A percentile compares a stretch with the other conserved stretches of the same genome.
Conservation (phyloP, 164 flowering plant species). For the Dillenia turbinata region DNA sequence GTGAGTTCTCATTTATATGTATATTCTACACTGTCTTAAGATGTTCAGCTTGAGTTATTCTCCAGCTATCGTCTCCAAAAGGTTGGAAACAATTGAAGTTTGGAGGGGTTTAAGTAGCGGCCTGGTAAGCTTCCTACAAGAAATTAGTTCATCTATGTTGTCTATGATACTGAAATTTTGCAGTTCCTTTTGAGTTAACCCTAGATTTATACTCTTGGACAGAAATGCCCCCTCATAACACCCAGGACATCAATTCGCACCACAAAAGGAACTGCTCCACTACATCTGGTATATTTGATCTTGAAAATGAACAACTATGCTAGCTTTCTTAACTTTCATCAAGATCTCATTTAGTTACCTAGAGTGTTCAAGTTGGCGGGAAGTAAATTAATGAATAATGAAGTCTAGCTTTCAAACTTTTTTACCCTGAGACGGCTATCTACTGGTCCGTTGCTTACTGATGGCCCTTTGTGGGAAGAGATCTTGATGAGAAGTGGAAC, state of each 20-base stretch:
- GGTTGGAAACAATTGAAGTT: slow-evolving; percentile 18
- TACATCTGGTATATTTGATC: no score
- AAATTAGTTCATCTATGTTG: not conserved
- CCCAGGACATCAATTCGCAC: no score
- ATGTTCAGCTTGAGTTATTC: slow-evolving; percentile 55
- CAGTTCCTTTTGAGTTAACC: not conserved
- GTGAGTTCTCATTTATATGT: no score
- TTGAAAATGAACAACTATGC: no score
- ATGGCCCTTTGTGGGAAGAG: no score
- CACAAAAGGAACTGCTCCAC: no score
- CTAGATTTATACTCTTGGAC: no score
- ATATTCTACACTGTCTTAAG: slow-evolving; percentile 16
- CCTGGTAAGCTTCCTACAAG: slow-evolving; percentile 38
- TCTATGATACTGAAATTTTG: not conserved
- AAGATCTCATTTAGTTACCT: not conserved
- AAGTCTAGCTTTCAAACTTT: no score
- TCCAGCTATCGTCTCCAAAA: slow-evolving; percentile 19
- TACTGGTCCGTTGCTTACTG: no score
- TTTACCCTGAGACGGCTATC: no score
- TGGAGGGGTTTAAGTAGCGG: slow-evolving; percentile 14
- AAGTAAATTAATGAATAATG: not conserved
- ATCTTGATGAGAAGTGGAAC: no score
- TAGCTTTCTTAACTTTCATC: not conserved
- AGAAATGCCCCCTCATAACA: no score
- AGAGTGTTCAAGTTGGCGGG: not conserved